A percentile compares a stretch with the other conserved stretches of the same genome.
phyloP scores from a whole-genome alignment of 208 protist species.

The Leishmania mexicana region DNA sequence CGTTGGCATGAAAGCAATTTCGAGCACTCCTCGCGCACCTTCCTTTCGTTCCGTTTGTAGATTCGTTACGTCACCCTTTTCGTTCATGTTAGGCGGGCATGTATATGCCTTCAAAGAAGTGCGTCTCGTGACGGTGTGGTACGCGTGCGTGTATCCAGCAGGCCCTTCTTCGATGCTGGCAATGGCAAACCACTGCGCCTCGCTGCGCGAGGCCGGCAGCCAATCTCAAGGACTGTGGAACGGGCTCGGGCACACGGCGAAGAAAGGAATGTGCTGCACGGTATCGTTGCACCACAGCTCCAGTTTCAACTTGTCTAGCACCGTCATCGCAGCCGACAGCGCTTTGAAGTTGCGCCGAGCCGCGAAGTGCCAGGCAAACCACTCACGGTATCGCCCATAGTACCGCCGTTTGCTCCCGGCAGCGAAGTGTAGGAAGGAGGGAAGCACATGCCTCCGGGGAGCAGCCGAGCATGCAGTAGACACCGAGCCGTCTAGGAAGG shows the following conservation, averaged over 20 bases:
- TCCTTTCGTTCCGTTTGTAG: neutral
- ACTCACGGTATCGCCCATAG: neutral
- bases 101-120: neutral
- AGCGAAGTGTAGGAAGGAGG: slow-evolving; percentile 9
- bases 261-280: neutral
- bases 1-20: neutral
- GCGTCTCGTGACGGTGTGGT: neutral
- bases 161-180: neutral
- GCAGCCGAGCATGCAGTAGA: neutral
- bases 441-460: neutral
- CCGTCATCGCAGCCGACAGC: neutral
- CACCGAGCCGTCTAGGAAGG: neutral
- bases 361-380: slow-evolving; percentile 11
- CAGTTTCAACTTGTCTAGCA: neutral
- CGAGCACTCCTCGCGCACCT: neutral
- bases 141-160: neutral
- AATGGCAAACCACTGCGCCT: neutral
- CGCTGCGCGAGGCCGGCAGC: neutral
- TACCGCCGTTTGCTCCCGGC: neutral
- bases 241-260: neutral
- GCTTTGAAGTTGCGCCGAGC: neutral
- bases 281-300: neutral
- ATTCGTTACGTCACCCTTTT: neutral
- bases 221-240: neutral
- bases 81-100: neutral